These are phyloP conservation scores for Suillus discolor DNA, from an alignment of 768 basidiomycete genomes.

Conservation along the genomic window DNA sequence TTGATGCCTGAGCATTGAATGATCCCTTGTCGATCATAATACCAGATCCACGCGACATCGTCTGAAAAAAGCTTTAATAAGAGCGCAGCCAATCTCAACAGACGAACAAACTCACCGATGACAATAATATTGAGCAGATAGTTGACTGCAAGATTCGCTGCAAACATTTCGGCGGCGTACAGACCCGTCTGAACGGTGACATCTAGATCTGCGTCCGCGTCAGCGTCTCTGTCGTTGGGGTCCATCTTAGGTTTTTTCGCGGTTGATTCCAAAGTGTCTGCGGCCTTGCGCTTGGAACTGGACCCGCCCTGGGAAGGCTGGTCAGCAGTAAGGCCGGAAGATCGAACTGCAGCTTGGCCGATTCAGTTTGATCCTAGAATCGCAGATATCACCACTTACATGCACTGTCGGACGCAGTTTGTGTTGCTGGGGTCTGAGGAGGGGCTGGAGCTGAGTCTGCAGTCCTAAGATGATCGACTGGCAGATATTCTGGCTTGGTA, in stretches of 20 bases:
- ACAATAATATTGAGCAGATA: neutral
- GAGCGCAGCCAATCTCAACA: neutral
- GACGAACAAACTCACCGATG: neutral
- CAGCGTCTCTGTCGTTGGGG: neutral
- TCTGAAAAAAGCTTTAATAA: neutral
- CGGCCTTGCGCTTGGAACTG: neutral
- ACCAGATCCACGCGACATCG: neutral
- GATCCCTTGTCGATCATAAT: conserved; percentile 4
- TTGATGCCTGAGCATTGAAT: conserved; percentile 4
- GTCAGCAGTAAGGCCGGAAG: neutral
- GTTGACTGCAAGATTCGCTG: neutral
- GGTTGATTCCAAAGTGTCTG: neutral
- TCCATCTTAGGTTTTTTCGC: neutral
- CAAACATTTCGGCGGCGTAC: conserved; percentile 4
- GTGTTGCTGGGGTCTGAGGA: neutral
- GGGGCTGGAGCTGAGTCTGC: neutral
- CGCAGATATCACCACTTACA: neutral
- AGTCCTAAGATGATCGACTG: neutral
- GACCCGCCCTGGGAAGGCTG: neutral
- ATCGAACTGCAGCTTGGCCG: neutral
- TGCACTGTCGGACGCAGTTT: neutral
- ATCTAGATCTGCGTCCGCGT: neutral
- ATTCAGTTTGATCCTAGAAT: neutral
- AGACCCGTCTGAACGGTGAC: neutral
- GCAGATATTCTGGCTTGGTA: neutral